Evolutionary conservation across 176 grass and related monocot genomes (phyloP).

Genomic region (Oryza punctata): DNA sequence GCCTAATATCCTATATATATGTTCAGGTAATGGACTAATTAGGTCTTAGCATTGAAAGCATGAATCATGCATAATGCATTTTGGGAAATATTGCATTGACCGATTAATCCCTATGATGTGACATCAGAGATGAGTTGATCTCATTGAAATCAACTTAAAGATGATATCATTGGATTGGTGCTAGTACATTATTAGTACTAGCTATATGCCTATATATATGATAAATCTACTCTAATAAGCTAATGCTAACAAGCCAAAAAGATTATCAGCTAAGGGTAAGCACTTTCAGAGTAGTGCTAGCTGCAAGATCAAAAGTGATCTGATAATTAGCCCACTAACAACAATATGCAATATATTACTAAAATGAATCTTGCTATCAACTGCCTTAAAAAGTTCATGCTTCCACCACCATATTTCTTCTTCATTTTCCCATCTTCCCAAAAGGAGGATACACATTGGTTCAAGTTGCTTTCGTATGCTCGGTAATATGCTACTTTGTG

Average conservation of each 20-base stretch:
- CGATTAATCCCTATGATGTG: not conserved
- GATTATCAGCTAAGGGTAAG: not conserved
- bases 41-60: not conserved
- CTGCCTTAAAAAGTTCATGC: not conserved
- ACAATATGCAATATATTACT: not conserved
- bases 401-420: conserved; percentile 12
- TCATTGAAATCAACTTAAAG: not conserved
- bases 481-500: not conserved
- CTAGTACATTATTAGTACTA: not conserved
- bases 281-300: not conserved
- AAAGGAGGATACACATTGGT: conserved; percentile 11
- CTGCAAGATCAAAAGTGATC: conserved; percentile 14
- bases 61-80: not conserved
- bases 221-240: not conserved
- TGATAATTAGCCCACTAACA: conserved; percentile 24
- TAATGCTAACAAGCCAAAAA: not conserved
- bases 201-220: not conserved
- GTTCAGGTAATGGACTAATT: not conserved
- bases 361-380: not conserved
- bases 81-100: not conserved
- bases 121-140: not conserved
- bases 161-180: not conserved
- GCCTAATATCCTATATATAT: not conserved
- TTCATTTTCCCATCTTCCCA: conserved; percentile 26
- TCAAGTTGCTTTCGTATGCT: conserved; percentile 2